Evolutionary conservation across 1,284 basidiomycete genomes (phyloP).

Genomic region (Mrakiaceae sp.): DNA sequence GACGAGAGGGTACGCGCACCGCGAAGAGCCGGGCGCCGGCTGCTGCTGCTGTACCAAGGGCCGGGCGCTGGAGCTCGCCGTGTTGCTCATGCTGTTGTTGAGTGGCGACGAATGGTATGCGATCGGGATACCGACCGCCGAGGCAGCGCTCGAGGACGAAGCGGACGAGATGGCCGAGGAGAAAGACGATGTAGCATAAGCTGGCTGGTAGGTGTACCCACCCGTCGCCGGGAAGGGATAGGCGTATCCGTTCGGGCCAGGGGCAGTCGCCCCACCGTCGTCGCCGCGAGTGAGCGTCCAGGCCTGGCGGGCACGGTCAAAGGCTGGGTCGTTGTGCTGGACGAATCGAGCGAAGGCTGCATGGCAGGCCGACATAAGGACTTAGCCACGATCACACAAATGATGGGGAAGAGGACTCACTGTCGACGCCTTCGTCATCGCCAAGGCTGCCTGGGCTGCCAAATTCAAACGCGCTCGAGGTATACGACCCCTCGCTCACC

Average conservation of each 20-base stretch:
- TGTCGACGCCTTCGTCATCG: too few relatives aligned
- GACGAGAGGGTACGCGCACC: slow-evolving; percentile 1
- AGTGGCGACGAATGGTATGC: background rate
- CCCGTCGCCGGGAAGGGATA: slow-evolving; percentile 13
- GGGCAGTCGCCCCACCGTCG: too few relatives aligned
- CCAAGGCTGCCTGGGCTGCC: too few relatives aligned
- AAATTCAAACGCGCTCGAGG: too few relatives aligned
- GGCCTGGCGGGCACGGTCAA: slow-evolving; percentile 9
- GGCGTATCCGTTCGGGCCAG: background rate
- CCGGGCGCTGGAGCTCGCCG: background rate
- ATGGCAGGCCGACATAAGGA: too few relatives aligned
- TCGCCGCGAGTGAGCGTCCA: slow-evolving; percentile 8
- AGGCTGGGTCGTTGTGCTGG: slow-evolving; percentile 11
- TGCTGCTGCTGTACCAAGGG: background rate
- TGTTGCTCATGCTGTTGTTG: background rate
- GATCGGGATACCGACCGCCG: background rate
- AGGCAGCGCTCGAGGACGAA: background rate
- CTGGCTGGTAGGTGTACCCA: slow-evolving; percentile 13
- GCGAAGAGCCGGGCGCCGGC: background rate
- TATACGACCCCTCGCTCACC: too few relatives aligned
- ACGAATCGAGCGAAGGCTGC: slow-evolving; percentile 16
- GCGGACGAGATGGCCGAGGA: background rate
- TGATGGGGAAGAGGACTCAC: too few relatives aligned
- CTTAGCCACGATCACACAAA: too few relatives aligned
- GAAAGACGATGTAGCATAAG: background rate